phyloP scores from a whole-genome alignment of 192 early-diverging fungal genomes.

The Umbelopsis vinacea region DNA sequence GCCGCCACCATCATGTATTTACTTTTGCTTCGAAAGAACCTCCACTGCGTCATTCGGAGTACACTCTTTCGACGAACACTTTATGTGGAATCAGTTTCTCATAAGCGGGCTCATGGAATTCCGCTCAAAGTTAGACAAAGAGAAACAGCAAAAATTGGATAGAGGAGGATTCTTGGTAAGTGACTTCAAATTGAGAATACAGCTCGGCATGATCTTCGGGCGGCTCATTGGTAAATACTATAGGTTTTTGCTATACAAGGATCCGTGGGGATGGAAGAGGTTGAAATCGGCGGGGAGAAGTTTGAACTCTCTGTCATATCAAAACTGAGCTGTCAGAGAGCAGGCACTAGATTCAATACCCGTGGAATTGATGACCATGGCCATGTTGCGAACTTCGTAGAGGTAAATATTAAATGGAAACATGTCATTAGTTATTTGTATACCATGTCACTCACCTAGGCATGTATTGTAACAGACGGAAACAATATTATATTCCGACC shows the following conservation, averaged over 20 bases:
- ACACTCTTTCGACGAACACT: constrained; percentile 67
- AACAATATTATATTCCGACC: constrained; percentile 67
- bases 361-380: constrained; percentile 98
- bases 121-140: constrained; percentile 71
- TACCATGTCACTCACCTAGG: not conserved
- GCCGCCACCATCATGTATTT: no score
- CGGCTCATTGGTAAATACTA: constrained; percentile 44
- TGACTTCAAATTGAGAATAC: not conserved
- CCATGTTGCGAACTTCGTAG: constrained; percentile 97
- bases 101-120: constrained; percentile 81
- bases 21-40: constrained; percentile 34
- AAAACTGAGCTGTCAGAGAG: constrained; percentile 76
- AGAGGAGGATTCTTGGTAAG: constrained; percentile 72
- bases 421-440: not conserved
- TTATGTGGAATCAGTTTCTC: constrained; percentile 92
- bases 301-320: constrained; percentile 69
- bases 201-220: not conserved
- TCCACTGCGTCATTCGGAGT: constrained; percentile 54
- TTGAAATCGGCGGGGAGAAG: constrained; percentile 41
- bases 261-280: constrained; percentile 63
- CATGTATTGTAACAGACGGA: constrained; percentile 66
- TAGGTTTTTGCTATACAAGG: constrained; percentile 78
- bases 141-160: constrained; percentile 72
- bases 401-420: constrained; percentile 46
- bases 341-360: constrained; percentile 91